These are phyloP conservation scores for Coffea eugenioides DNA, from an alignment of 257 asterid species.

Conservation along the genomic window DNA sequence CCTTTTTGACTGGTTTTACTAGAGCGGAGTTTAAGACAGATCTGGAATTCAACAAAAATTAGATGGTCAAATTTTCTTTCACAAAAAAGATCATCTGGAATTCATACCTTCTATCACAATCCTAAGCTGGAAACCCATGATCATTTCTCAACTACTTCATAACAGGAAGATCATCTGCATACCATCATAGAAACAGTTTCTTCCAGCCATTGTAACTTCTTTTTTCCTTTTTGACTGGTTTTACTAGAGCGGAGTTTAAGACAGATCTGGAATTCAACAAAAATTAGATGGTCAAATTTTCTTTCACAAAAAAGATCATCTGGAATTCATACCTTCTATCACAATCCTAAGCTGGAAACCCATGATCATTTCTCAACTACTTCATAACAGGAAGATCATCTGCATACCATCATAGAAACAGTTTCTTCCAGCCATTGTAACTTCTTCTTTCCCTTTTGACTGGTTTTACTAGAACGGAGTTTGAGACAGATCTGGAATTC, in stretches of 20 bases:
- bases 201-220: background rate
- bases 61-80: background rate
- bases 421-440: background rate
- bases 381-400: background rate
- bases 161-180: background rate
- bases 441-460: background rate
- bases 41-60: constrained; percentile 1
- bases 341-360: constrained; percentile 5
- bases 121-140: constrained; percentile 7
- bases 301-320: no score
- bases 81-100: no score
- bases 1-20: no score
- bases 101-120: constrained; percentile 8
- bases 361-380: background rate
- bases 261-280: background rate
- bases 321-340: constrained; percentile 3
- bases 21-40: background rate
- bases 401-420: constrained; percentile 5
- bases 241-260: background rate
- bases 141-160: background rate
- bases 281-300: background rate
- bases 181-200: constrained; percentile 3
- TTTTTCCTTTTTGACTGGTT: background rate
- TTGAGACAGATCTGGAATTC: background rate
- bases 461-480: background rate